phyloP scores from a whole-genome alignment of 208 protist species.

The Acanthamoeba lenticulata region DNA sequence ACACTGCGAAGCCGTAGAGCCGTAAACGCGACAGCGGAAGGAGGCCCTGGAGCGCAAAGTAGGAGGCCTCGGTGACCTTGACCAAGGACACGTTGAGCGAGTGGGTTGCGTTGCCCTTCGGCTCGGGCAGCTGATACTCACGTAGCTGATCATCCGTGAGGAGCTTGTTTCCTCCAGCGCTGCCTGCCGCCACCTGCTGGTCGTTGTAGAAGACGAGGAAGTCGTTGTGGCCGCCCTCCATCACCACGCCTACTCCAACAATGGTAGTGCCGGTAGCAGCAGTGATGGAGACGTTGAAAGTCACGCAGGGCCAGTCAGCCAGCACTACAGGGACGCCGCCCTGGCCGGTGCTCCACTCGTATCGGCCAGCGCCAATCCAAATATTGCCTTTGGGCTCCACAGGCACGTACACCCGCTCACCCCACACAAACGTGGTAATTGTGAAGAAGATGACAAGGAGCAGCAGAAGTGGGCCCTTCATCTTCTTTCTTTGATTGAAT shows the following conservation, averaged over 20 bases:
- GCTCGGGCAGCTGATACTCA: neutral
- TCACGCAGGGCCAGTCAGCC: neutral
- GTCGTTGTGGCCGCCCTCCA: conserved; percentile 60
- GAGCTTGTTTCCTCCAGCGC: neutral
- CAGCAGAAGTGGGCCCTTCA: too few relatives aligned
- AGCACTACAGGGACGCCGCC: neutral
- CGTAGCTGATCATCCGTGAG: conserved; percentile 15
- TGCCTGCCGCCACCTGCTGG: neutral
- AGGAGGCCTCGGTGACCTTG: conserved; percentile 43
- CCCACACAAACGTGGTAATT: neutral
- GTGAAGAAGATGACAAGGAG: too few relatives aligned
- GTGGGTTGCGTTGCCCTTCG: neutral
- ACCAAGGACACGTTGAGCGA: conserved; percentile 3
- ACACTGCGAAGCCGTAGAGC: conserved; percentile 21
- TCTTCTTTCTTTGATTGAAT: too few relatives aligned
- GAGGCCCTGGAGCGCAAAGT: conserved; percentile 3
- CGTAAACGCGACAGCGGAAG: conserved; percentile 7
- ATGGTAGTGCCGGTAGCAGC: neutral
- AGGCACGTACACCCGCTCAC: neutral
- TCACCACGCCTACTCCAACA: neutral
- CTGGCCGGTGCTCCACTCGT: neutral
- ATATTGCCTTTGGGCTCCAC: neutral
- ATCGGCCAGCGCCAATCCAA: neutral
- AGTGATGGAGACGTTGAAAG: neutral
- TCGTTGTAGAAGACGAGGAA: conserved; percentile 58